phyloP scores from a whole-genome alignment of 805 yeast species.

The Nakazawaea wickerhamii region DNA sequence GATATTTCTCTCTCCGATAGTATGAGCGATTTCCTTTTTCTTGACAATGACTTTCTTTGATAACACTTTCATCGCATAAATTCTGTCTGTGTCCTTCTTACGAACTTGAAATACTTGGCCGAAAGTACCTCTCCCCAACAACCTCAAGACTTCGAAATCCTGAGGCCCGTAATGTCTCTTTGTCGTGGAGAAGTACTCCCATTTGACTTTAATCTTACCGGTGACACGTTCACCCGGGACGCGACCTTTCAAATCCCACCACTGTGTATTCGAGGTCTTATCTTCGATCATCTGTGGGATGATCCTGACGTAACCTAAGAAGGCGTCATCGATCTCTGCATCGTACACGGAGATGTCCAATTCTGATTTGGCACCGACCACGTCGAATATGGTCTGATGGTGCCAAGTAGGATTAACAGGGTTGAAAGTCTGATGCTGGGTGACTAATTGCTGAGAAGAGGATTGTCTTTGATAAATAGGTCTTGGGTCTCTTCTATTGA shows the following conservation, averaged over 20 bases:
- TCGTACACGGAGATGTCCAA: conserved; percentile 91
- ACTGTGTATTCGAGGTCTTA: conserved; percentile 47
- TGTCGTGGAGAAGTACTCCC: conserved; percentile 64
- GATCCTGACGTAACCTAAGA: conserved; percentile 78
- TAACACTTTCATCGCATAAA: conserved; percentile 96
- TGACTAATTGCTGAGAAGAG: conserved; percentile 31
- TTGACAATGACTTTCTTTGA: conserved; percentile 93
- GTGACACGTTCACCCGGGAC: conserved; percentile 67
- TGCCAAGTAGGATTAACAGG: conserved; percentile 78
- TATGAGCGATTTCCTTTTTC: conserved; percentile 96
- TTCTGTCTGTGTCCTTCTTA: conserved; percentile 81
- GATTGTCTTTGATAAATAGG: conserved; percentile 40
- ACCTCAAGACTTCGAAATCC: conserved; percentile 86
- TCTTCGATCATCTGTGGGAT: conserved; percentile 51
- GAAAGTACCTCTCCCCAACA: conserved; percentile 94
- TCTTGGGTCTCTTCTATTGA: conserved; percentile 16
- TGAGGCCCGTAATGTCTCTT: conserved; percentile 86
- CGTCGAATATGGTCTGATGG: conserved; percentile 90
- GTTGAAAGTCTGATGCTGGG: conserved; percentile 31
- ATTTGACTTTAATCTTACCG: conserved; percentile 72
- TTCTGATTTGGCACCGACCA: conserved; percentile 76
- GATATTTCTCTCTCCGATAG: conserved; percentile 94
- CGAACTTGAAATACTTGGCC: conserved; percentile 97
- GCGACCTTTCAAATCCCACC: conserved; percentile 74
- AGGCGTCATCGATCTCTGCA: conserved; percentile 72